phyloP scores from a whole-genome alignment of 2,329 filamentous ascomycete genomes.

The Xylaria sp. region DNA sequence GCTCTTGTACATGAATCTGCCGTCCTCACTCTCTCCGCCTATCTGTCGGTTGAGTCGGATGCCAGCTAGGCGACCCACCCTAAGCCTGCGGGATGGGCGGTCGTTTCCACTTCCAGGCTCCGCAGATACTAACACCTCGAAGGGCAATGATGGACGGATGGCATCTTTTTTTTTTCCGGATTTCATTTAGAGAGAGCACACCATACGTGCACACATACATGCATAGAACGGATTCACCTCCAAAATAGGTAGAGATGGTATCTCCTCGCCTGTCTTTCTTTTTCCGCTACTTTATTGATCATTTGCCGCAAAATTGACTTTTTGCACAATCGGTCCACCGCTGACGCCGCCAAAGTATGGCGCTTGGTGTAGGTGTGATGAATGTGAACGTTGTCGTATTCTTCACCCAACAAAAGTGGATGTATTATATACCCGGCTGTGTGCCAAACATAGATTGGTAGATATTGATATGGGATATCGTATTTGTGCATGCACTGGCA shows the following conservation, averaged over 20 bases:
- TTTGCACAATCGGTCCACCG: no score
- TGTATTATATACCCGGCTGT: no score
- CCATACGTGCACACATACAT: slow-evolving; percentile 2
- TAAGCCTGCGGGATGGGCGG: not conserved
- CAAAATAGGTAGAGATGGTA: not conserved
- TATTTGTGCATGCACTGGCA: no score
- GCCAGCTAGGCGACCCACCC: not conserved
- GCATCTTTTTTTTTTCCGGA: not conserved
- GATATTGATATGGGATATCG: no score
- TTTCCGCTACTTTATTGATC: not conserved
- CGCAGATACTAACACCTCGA: not conserved
- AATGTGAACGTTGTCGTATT: no score
- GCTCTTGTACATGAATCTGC: not conserved
- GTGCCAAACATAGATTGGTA: no score
- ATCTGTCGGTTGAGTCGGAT: not conserved
- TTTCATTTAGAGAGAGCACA: slow-evolving; percentile 22
- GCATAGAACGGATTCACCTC: slow-evolving; percentile 23
- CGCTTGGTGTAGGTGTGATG: no score
- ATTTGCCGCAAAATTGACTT: not conserved
- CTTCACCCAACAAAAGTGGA: no score
- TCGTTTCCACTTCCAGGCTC: not conserved
- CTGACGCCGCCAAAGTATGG: no score
- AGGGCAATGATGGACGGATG: not conserved
- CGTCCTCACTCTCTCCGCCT: not conserved
- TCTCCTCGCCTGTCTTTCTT: not conserved